phyloP scores from a whole-genome alignment of 73 alveolate genomes.

The Effrenium voratum region DNA sequence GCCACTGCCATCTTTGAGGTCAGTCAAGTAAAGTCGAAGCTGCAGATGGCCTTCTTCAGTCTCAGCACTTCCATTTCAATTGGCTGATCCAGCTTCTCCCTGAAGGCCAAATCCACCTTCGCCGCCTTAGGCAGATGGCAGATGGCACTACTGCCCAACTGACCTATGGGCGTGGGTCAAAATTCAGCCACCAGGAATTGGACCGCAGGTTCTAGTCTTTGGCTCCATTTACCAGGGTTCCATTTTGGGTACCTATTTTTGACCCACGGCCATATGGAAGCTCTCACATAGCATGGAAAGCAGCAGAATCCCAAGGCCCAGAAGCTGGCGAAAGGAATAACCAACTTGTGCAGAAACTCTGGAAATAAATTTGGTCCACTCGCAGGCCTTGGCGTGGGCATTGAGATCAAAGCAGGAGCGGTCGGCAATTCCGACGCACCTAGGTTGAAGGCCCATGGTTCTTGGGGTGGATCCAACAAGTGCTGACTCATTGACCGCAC shows the following conservation, averaged over 20 bases:
- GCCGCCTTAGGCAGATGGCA: too few species aligned
- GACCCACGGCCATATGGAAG: not conserved
- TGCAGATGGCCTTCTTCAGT: slow-evolving; percentile 17
- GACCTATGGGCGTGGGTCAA: too few species aligned
- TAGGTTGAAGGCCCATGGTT: not conserved
- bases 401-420: slow-evolving; percentile 99
- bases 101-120: slow-evolving; percentile 58
- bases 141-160: too few species aligned
- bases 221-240: too few species aligned
- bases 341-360: too few species aligned
- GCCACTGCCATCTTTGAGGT: not conserved
- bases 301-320: not conserved
- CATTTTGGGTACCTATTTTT: too few species aligned
- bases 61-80: slow-evolving; percentile 50
- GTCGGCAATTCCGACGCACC: slow-evolving; percentile 93
- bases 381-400: slow-evolving; percentile 97
- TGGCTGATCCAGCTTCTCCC: slow-evolving; percentile 80
- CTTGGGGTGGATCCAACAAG: not conserved
- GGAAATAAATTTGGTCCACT: too few species aligned
- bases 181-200: too few species aligned
- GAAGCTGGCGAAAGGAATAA: not conserved
- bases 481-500: not conserved
- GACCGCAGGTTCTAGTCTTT: too few species aligned
- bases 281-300: not conserved
- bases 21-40: not conserved